phyloP scores from a whole-genome alignment of 352 stramenopile species.

The Phytophthora syringae region DNA sequence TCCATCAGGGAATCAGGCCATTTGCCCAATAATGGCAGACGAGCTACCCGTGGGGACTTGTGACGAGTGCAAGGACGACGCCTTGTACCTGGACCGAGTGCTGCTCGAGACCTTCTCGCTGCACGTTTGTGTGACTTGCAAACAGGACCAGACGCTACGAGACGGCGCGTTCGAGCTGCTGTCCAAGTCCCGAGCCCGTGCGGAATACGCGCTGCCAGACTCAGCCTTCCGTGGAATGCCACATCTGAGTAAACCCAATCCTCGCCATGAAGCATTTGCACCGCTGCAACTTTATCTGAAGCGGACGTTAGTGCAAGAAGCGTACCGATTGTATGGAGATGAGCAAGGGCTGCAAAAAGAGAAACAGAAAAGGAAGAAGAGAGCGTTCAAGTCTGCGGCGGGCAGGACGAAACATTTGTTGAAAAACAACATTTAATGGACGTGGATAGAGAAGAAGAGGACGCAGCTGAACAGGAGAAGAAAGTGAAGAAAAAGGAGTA shows the following conservation, averaged over 20 bases:
- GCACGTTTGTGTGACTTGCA: slow-evolving; percentile 65
- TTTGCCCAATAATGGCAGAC: slow-evolving; percentile 2
- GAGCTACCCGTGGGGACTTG: slow-evolving; percentile 48
- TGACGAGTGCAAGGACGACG: slow-evolving; percentile 56
- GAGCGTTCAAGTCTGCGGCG: slow-evolving; percentile 57
- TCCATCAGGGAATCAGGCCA: neutral
- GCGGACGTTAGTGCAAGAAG: slow-evolving; percentile 59
- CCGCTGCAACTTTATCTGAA: slow-evolving; percentile 72
- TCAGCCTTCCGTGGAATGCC: slow-evolving; percentile 61
- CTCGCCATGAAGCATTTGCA: slow-evolving; percentile 68
- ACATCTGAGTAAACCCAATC: slow-evolving; percentile 65
- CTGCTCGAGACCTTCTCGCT: slow-evolving; percentile 62
- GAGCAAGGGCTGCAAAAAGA: slow-evolving; percentile 50
- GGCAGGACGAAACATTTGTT: slow-evolving; percentile 64
- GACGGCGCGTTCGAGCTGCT: slow-evolving; percentile 66
- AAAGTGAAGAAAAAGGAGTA: slow-evolving; percentile 13
- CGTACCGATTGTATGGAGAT: slow-evolving; percentile 54
- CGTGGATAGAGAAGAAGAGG: slow-evolving; percentile 10
- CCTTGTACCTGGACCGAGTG: slow-evolving; percentile 52
- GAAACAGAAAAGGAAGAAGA: slow-evolving; percentile 51
- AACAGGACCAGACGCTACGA: slow-evolving; percentile 61
- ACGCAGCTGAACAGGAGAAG: slow-evolving; percentile 6
- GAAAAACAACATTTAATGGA: slow-evolving; percentile 47
- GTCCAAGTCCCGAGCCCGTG: slow-evolving; percentile 60
- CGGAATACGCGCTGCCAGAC: slow-evolving; percentile 66